Evolutionary conservation across 2,329 filamentous ascomycete species (phyloP).

Genomic region (Ophiostoma tasmaniense): DNA sequence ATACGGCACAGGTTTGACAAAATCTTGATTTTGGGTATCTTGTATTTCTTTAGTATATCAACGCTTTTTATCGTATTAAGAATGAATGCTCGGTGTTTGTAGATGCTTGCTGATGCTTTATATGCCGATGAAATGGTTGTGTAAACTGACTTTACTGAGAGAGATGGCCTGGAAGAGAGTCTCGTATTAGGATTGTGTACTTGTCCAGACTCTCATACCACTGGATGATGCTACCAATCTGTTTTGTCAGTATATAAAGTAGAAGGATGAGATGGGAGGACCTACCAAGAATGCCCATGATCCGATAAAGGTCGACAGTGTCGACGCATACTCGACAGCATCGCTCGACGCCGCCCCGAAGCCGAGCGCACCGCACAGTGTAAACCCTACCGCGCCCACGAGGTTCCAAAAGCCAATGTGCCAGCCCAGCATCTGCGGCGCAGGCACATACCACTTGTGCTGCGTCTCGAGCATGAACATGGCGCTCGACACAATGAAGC

Average conservation of each 20-base stretch:
- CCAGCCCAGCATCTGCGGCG: constrained; percentile 51
- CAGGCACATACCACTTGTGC: constrained; percentile 52
- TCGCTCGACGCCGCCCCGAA: constrained; percentile 34
- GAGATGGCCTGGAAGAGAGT: constrained; percentile 11
- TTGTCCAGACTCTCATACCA: constrained; percentile 30
- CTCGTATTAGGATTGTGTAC: constrained; percentile 24
- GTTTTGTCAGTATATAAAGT: constrained; percentile 7
- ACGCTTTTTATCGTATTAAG: neutral
- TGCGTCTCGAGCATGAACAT: constrained; percentile 63
- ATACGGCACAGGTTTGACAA: neutral
- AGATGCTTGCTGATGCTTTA: neutral
- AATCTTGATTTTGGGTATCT: neutral
- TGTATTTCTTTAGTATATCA: neutral
- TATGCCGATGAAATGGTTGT: neutral
- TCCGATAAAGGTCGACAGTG: constrained; percentile 42
- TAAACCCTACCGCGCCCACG: constrained; percentile 55
- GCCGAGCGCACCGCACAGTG: constrained; percentile 49
- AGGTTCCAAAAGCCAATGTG: constrained; percentile 60
- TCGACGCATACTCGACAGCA: constrained; percentile 39
- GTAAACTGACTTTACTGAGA: neutral
- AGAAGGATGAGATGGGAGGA: neutral
- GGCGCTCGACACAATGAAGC: constrained; percentile 50
- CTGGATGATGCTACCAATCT: constrained; percentile 28
- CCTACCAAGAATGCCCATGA: constrained; percentile 41
- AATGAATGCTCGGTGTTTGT: neutral